phyloP scores from a whole-genome alignment of 2,329 filamentous ascomycete species.

The Ascocoryne sarcoides region DNA sequence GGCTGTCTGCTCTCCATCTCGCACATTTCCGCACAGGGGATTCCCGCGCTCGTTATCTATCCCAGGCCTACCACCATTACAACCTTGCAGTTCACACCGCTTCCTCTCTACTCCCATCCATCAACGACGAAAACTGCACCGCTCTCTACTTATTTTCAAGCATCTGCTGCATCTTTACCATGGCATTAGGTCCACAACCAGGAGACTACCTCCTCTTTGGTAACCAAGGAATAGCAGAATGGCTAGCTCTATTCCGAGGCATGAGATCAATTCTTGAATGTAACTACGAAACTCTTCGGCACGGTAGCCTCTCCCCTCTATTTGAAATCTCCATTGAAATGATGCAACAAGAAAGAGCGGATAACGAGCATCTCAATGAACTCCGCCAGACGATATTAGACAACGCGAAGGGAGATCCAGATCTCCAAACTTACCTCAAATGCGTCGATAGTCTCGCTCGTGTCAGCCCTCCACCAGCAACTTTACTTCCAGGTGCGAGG shows the following conservation, averaged over 20 bases:
- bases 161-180: constrained; percentile 29
- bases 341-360: constrained; percentile 6
- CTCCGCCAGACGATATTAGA: constrained; percentile 5
- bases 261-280: constrained; percentile 27
- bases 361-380: constrained; percentile 8
- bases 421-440: constrained; percentile 6
- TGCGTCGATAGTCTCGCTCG: constrained; percentile 4
- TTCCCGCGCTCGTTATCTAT: neutral
- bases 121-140: constrained; percentile 27
- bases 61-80: neutral
- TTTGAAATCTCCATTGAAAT: constrained; percentile 9
- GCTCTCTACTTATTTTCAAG: constrained; percentile 32
- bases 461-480: constrained; percentile 2
- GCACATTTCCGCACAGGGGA: constrained; percentile 2
- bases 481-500: neutral
- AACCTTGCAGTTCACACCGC: constrained; percentile 11
- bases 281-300: constrained; percentile 18
- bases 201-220: constrained; percentile 31
- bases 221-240: constrained; percentile 28
- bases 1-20: neutral
- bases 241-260: constrained; percentile 30
- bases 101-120: constrained; percentile 25
- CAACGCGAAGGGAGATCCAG: constrained; percentile 1
- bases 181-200: constrained; percentile 28
- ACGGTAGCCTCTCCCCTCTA: constrained; percentile 12